Base-by-base conservation (phyloP, 1,284 basidiomycete genomes). In the Gymnopus androsaceus region DNA sequence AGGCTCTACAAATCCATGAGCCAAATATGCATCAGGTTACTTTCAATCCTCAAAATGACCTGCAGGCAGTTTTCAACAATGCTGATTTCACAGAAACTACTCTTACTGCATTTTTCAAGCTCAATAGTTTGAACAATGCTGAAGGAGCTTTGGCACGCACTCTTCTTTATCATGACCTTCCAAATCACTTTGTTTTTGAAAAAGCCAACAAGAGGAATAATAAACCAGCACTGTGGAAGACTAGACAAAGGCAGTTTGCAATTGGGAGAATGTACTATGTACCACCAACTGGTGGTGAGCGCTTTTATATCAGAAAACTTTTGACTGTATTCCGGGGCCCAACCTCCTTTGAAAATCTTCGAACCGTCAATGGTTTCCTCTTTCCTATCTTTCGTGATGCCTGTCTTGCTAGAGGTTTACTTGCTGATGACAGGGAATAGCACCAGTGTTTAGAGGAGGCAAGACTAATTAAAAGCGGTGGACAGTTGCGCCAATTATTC, bases 91-190 rank as follows among this genome's bases (percentile, higher is more conserved):
- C n/a, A n/a, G n/a, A n/a, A n/a, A n/a, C n/a, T n/a, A n/a, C n/a
- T n/a, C n/a, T n/a, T n/a, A n/a, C n/a, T n/a, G n/a, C n/a, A n/a
- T n/a, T n/a, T n/a, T n/a, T n/a, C n/a, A n/a, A n/a, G n/a, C n/a
- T n/a, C n/a, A n/a, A n/a, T n/a, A n/a, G n/a, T n/a, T n/a, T n/a
- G n/a, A n/a, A n/a, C n/a, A n/a, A n/a, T n/a, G n/a, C n/a, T n/a
- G n/a, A n/a, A n/a, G n/a, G n/a, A n/a, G n/a, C n/a, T n/a, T n/a
- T n/a, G n/a, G n/a, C n/a, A n/a, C n/a, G n/a, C n/a, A n/a, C n/a
- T n/a, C n/a, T n/a, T n/a, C n/a, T n/a, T n/a, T 80, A 79, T 53
- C 72, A 77, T 15, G 74, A 80, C 1, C 75, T 79, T 59, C 73
- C 73, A n/a, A n/a, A 0, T 64, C 70, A 37, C 27, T 63, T 8